Evolutionary conservation across 2,329 filamentous ascomycete species (phyloP), one percentile per base, ranked within the genome.

Genomic region (Pyricularia sp.): DNA sequence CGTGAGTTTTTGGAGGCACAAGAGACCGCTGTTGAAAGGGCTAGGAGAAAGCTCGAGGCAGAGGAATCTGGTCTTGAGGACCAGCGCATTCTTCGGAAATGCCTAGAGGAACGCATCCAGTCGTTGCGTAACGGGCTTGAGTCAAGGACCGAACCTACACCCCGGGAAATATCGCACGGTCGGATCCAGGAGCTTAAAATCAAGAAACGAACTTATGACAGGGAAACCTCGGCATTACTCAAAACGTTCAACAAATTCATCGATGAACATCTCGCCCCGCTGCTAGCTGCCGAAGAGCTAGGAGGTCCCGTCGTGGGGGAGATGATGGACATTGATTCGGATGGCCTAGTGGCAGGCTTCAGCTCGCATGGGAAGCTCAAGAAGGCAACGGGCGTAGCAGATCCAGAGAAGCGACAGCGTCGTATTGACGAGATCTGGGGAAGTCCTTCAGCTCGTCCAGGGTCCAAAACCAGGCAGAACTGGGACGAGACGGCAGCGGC

Each of bases 301-400:
- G 91, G 91, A 8, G 91, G 91, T 0, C 91, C 91, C 0, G 88
- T 92, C 12, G 90, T 93, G 0, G 90, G 91, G 3, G 88, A 91
- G 68, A 79, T 88, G 69, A 80, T 88, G 71, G 85, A 89, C 73
- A 71, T 89, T 26, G 76, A 86, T 78, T 70, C 82, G 9, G 82
- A 88, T 60, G 83, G 82, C 68, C 75, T 88, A 6, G 81, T 79
- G 5, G 82, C 80, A 9, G 85, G 84, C 1, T 88, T 88, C 72
- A 87, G 79, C 68, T 75, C 82, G 0, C 82, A 85, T 66, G 85
- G 84, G 13, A 84, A 82, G 67, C 76, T 77, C 24, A 84, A 81
- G 69, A 83, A 80, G 69, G 65, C 74, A 16, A 35, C 79, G 65
- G 75, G 72, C 10, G 74, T 74, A 31, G 78, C 78, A 59, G 71